Evolutionary conservation across 371 early-diverging fungal genomes (phyloP).

Genomic region (Scutellospora calospora): DNA sequence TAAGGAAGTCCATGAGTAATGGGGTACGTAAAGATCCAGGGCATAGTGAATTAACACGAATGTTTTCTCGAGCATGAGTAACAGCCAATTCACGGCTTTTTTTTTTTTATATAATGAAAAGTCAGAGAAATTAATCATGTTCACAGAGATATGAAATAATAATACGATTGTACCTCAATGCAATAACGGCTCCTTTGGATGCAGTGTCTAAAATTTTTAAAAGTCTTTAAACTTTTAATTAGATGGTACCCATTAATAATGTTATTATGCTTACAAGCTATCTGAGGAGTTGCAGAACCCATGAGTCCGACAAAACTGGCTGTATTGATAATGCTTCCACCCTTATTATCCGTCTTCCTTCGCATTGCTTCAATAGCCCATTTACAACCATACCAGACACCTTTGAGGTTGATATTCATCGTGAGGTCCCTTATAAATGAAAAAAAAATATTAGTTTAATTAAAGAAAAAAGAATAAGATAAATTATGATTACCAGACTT

Average conservation of each 20-base stretch:
- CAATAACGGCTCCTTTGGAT: constrained; percentile 89
- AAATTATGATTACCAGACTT: constrained; percentile 69
- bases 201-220: constrained; percentile 71
- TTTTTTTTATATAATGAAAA: constrained; percentile 38
- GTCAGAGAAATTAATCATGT: not conserved
- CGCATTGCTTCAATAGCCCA: constrained; percentile 85
- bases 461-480: not conserved
- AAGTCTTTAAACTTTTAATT: not conserved
- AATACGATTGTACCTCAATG: constrained; percentile 73
- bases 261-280: constrained; percentile 71
- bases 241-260: not conserved
- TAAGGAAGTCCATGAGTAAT: constrained; percentile 85
- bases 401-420: constrained; percentile 89
- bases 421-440: constrained; percentile 64
- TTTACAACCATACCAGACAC: constrained; percentile 93
- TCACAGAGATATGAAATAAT: not conserved
- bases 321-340: constrained; percentile 88
- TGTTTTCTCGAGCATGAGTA: constrained; percentile 90
- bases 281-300: constrained; percentile 91
- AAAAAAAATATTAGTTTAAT: not conserved
- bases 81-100: constrained; percentile 82
- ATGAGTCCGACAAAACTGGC: constrained; percentile 85
- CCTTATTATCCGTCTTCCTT: constrained; percentile 62
- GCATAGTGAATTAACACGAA: constrained; percentile 88
- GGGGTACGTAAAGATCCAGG: constrained; percentile 89